Conservation (phyloP, 2,329 filamentous ascomycete genomes). For the Colletotrichum salicis region DNA sequence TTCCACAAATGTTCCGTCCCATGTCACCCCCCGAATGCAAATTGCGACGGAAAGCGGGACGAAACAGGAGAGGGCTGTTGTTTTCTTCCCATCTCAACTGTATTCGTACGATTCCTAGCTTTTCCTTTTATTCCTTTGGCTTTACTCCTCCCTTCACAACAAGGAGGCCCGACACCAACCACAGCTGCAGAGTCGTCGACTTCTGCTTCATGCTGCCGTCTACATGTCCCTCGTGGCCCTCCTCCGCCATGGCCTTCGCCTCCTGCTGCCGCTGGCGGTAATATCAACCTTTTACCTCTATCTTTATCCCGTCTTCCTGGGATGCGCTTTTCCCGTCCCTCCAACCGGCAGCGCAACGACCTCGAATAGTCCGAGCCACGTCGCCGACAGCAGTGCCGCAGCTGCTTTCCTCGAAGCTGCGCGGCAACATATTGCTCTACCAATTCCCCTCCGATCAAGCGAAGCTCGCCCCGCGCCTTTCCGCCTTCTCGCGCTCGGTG, state of each 20-base stretch:
- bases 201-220: constrained; percentile 36
- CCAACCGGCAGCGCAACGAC: constrained; percentile 39
- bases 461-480: constrained; percentile 72
- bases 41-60: constrained; percentile 1
- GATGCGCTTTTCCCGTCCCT: constrained; percentile 80
- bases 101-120: background rate
- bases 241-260: constrained; percentile 66
- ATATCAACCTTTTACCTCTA: constrained; percentile 83
- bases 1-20: constrained; percentile 9
- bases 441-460: constrained; percentile 39
- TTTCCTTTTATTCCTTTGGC: background rate
- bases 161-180: constrained; percentile 11
- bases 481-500: constrained; percentile 85
- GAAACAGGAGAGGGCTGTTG: background rate
- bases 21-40: background rate
- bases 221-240: constrained; percentile 65
- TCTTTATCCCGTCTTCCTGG: constrained; percentile 82
- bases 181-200: constrained; percentile 30
- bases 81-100: background rate
- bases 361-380: constrained; percentile 15
- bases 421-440: constrained; percentile 42
- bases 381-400: constrained; percentile 34
- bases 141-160: background rate
- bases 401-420: constrained; percentile 52
- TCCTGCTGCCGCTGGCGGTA: constrained; percentile 73